phyloP scores from a whole-genome alignment of 2,329 filamentous ascomycete species.

The Fusarium duplospermum region DNA sequence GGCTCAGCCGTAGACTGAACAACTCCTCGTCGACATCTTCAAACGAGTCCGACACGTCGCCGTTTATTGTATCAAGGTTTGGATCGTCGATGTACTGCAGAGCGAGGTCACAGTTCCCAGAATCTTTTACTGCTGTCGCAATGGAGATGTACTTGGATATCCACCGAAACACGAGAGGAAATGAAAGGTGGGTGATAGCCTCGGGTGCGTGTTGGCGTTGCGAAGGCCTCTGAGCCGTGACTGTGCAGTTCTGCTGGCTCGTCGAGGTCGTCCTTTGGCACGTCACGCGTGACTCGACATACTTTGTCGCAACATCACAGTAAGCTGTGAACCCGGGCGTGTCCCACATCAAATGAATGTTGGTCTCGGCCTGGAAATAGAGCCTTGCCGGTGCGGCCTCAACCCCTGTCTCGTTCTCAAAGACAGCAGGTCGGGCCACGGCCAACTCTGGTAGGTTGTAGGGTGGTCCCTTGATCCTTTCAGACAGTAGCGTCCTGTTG shows the following conservation, averaged over 20 bases:
- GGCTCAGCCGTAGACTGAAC: constrained; percentile 10
- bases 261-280: neutral
- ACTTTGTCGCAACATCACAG: constrained; percentile 8
- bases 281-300: constrained; percentile 18
- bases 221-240: neutral
- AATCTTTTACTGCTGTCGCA: neutral
- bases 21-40: neutral
- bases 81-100: neutral
- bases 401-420: constrained; percentile 10
- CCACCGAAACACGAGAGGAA: neutral
- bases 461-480: neutral
- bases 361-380: neutral
- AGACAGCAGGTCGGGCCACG: neutral
- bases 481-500: neutral
- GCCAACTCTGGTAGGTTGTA: neutral
- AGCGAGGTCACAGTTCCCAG: neutral
- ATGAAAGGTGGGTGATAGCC: neutral
- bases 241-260: constrained; percentile 6
- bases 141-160: neutral
- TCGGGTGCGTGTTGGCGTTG: neutral
- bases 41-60: neutral
- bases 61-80: neutral
- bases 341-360: too few species aligned
- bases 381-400: neutral
- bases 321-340: neutral